Base-by-base conservation (phyloP, 73 alveolate genomes). In the Effrenium voratum region DNA sequence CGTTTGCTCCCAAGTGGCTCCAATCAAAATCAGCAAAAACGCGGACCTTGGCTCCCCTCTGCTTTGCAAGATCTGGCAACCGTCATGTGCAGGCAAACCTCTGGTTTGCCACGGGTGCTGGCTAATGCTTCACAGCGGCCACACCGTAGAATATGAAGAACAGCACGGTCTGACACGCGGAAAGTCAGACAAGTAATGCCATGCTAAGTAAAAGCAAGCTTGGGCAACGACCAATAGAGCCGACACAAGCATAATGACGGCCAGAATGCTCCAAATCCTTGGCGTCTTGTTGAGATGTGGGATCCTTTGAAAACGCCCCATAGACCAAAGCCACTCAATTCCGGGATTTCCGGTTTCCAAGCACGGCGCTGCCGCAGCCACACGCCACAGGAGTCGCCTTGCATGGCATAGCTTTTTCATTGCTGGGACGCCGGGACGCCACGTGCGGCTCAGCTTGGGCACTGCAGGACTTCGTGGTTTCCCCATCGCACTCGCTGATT, bases 21-120 rank as follows among this genome's bases (percentile, higher is more conserved):
- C 94, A 85, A 44, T 85, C 94, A 43, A 85, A 85, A 70, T 85
- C 94, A 15, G 94, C 94, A 57, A 85, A 85, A 4, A 85, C 94
- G 19, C 46, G 32, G 26, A 85, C 94, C 94, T 85, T 12, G 49
- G 19, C 34, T n/a, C n/a, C n/a, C n/a, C 30, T 59, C 36, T n/a
- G 36, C 73, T 26, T 59, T n/a, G 38, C 36, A 59, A 59, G 34
- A 12, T 28, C 30, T n/a, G 34, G 28, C 12, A 32, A 1, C n/a
- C 70, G 28, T 24, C 12, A 57, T 5, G 2, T 57, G 72, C 72
- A 57, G 28, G 70, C 70, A 57, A 32, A 32, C 70, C 28, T 22
- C n/a, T n/a, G n/a, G n/a, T n/a, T n/a, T n/a, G n/a, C n/a, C n/a
- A n/a, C n/a, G n/a, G n/a, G n/a, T n/a, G n/a, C n/a, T n/a, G n/a